Conservation (phyloP, 1,284 basidiomycete genomes). For the Cryptococcus sp. region DNA sequence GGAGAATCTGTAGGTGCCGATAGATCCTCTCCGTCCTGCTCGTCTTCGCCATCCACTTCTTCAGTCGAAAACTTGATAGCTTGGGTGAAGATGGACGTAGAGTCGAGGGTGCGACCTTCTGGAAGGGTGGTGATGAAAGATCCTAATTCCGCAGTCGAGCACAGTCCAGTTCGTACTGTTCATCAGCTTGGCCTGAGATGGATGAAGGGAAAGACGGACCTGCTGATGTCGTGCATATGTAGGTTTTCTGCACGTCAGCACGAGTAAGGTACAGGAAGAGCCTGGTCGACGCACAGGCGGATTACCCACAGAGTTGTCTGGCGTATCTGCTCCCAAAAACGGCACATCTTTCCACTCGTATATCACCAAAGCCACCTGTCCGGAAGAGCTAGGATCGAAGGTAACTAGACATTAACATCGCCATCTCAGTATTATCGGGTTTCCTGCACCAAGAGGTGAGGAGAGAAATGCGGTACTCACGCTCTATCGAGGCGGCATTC, state of each 20-base stretch:
- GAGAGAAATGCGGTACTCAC: constrained; percentile 48
- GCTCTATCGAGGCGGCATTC: constrained; percentile 77
- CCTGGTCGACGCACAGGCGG: constrained; percentile 25
- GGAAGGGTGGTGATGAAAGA: constrained; percentile 76
- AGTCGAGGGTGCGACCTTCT: constrained; percentile 54
- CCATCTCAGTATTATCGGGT: too few species aligned
- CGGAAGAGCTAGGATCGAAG: constrained; percentile 69
- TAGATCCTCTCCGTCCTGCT: constrained; percentile 9
- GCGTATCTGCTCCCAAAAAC: constrained; percentile 63
- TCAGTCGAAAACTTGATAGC: constrained; percentile 38
- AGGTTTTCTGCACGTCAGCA: constrained; percentile 65
- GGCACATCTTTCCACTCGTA: constrained; percentile 89
- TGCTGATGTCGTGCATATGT: constrained; percentile 61
- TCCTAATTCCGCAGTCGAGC: constrained; percentile 64
- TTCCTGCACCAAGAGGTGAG: not conserved
- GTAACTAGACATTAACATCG: constrained; percentile 56
- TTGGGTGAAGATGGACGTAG: constrained; percentile 55
- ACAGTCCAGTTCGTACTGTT: constrained; percentile 64
- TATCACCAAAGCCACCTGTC: constrained; percentile 88
- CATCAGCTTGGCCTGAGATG: constrained; percentile 4
- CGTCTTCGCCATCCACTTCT: not conserved
- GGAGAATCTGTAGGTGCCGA: not conserved
- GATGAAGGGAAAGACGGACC: constrained; percentile 11
- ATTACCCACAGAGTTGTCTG: constrained; percentile 26
- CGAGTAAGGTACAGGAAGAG: constrained; percentile 2